Conservation (phyloP, 2,329 filamentous ascomycete genomes). For the Phaeosphaeria sp. region DNA sequence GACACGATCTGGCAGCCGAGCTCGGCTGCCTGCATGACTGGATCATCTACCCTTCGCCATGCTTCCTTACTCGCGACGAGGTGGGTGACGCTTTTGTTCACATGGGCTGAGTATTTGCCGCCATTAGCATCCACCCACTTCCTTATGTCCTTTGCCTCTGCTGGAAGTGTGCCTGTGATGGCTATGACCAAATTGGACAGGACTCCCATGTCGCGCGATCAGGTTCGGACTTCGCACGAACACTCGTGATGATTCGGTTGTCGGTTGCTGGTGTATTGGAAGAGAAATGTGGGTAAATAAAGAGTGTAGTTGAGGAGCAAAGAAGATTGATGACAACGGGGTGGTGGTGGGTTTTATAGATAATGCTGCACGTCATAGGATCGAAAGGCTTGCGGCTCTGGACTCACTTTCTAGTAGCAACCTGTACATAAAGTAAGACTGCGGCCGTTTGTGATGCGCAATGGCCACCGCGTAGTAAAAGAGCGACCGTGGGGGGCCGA, state of each 20-base stretch:
- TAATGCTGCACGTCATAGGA: neutral
- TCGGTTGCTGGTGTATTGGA: neutral
- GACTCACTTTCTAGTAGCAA: slow-evolving; percentile 19
- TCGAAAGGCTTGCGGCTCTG: neutral
- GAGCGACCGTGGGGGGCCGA: neutral
- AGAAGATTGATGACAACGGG: neutral
- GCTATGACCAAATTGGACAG: slow-evolving; percentile 65
- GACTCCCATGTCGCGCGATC: slow-evolving; percentile 33
- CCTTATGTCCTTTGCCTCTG: slow-evolving; percentile 60
- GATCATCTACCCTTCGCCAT: slow-evolving; percentile 59
- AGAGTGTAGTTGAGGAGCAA: neutral
- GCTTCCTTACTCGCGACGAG: slow-evolving; percentile 70
- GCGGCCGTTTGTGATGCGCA: slow-evolving; percentile 1
- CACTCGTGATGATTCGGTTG: too few species aligned
- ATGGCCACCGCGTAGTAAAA: slow-evolving; percentile 16
- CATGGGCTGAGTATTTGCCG: slow-evolving; percentile 61
- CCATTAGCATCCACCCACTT: slow-evolving; percentile 71
- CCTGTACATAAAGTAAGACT: slow-evolving; percentile 16
- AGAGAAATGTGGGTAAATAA: neutral
- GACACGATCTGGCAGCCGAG: slow-evolving; percentile 45
- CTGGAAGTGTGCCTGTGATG: slow-evolving; percentile 64
- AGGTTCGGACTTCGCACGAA: neutral
- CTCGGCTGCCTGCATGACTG: slow-evolving; percentile 29
- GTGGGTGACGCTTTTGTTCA: slow-evolving; percentile 71
- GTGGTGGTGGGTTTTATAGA: neutral